These are phyloP conservation scores for Conticribra weissflogii DNA, from an alignment of 108 stramenopile genomes.

Conservation along the genomic window DNA sequence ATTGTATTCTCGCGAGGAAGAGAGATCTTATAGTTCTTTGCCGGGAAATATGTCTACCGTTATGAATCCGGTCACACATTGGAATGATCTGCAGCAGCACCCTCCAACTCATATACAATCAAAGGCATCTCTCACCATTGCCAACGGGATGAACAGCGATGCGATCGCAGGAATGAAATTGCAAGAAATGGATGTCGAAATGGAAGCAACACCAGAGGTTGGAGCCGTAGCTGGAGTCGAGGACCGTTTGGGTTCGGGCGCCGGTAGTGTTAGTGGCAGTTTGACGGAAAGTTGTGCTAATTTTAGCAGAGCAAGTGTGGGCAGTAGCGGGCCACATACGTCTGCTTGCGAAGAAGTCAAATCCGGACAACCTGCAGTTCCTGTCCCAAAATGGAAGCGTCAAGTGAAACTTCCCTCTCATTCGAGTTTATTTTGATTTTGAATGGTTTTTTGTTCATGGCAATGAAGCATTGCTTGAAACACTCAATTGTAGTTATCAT, in stretches of 20 bases:
- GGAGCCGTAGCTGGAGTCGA: background rate
- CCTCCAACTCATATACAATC: background rate
- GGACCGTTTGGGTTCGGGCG: background rate
- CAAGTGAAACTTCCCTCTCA: slow-evolving; percentile 23
- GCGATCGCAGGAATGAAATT: no score
- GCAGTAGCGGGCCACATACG: background rate
- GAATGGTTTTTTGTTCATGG: no score
- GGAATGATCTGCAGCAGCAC: background rate
- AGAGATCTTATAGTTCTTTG: slow-evolving; percentile 8
- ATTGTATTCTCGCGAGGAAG: background rate
- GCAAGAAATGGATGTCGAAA: slow-evolving; percentile 15
- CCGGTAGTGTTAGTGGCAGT: background rate
- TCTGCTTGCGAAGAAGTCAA: background rate
- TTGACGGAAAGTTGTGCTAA: background rate
- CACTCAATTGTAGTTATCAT: no score
- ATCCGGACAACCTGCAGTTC: background rate
- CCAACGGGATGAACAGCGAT: background rate
- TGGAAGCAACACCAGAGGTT: slow-evolving; percentile 4
- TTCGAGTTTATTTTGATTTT: slow-evolving; percentile 29
- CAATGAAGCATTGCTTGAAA: no score
- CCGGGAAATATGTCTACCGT: background rate
- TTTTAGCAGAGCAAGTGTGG: background rate
- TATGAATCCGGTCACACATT: background rate
- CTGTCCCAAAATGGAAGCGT: slow-evolving; percentile 23
- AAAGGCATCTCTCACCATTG: background rate